phyloP scores from a whole-genome alignment of 768 basidiomycete species.

The Lactarius deliciosus region DNA sequence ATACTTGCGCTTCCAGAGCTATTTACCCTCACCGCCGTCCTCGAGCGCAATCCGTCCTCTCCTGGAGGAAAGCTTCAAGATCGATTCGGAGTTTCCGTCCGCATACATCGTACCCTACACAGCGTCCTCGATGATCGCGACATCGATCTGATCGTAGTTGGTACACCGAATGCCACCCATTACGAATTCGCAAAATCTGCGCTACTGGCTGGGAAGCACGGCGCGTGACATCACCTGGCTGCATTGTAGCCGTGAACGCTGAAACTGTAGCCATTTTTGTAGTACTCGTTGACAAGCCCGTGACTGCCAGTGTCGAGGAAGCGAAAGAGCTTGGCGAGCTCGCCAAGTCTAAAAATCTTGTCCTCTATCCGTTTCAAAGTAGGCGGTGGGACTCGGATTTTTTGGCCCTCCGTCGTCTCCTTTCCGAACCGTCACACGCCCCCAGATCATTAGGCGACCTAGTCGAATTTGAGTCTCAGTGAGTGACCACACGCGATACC shows the following conservation, averaged over 20 bases:
- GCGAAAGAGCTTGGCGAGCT: slow-evolving; percentile 60
- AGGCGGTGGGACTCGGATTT: slow-evolving; percentile 81
- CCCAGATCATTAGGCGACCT: slow-evolving; percentile 58
- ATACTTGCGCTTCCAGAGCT: slow-evolving; percentile 67
- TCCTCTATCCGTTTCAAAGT: slow-evolving; percentile 74
- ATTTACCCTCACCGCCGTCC: slow-evolving; percentile 71
- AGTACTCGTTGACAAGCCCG: slow-evolving; percentile 83
- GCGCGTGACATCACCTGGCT: slow-evolving; percentile 37
- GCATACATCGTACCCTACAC: slow-evolving; percentile 60
- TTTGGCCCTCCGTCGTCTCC: slow-evolving; percentile 58
- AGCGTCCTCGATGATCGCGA: slow-evolving; percentile 59
- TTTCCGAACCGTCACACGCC: slow-evolving; percentile 52
- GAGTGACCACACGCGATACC: slow-evolving; percentile 31
- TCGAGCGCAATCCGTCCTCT: slow-evolving; percentile 65
- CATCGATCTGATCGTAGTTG: slow-evolving; percentile 67
- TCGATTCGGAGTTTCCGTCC: slow-evolving; percentile 55
- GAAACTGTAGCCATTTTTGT: slow-evolving; percentile 6
- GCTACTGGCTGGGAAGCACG: slow-evolving; percentile 71
- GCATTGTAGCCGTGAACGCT: not conserved
- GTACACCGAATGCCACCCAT: slow-evolving; percentile 75
- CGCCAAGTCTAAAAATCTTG: slow-evolving; percentile 56
- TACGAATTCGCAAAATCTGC: slow-evolving; percentile 63
- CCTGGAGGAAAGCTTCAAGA: slow-evolving; percentile 64
- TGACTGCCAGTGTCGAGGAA: slow-evolving; percentile 58
- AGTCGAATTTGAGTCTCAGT: slow-evolving; percentile 77